Base-by-base conservation (phyloP, 169 alveolate species). In the Ichthyophthirius multifiliis region DNA sequence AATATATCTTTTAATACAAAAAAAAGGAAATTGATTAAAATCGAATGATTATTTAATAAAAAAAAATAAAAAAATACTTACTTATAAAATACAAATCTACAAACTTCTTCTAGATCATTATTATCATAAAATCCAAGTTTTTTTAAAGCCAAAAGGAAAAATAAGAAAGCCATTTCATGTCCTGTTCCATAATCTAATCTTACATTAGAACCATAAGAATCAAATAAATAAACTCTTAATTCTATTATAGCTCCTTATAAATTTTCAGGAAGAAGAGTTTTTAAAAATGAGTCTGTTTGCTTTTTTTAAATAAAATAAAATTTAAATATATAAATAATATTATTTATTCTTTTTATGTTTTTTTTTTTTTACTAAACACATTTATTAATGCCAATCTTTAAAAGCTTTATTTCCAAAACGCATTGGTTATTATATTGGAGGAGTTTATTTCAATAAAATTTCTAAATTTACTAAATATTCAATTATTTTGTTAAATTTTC, bases 361-460 rank as follows among this genome's bases (percentile, higher is more conserved):
- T 63, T 27, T 30, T 15, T 12, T 30, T 13, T 34, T 84, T 81
- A 63, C 45, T 32, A 39, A 81, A 46, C 39, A 62, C 39, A 67
- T 84, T 83, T 85, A 65, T 65, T 94, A 94, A 23, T 93, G 83
- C 94, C 96, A 96, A 47, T 88, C 75, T 88, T 93, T 95, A 81
- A 93, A 96, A 3, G 97, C 97, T 82, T 93, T 95, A 74, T 96
- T 95, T 6, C 99, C 99, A 87, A 94, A 96, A 64, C 99, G 92
- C 95, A 93, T 91, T 27, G 96, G 96, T 62, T 94, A 93, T 35
- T 94, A 82, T 16, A 93, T 81, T 10, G 97, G 96, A 30, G 97
- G 99, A 32, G 90, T 84, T 62, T 90, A 90, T 62, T 84, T 90
- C 23, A 96, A 76, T 43, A 74, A 46, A 20, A 73, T 48, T 27